Conservation (phyloP, 441 rosid species). For the Macaranga tanarius region DNA sequence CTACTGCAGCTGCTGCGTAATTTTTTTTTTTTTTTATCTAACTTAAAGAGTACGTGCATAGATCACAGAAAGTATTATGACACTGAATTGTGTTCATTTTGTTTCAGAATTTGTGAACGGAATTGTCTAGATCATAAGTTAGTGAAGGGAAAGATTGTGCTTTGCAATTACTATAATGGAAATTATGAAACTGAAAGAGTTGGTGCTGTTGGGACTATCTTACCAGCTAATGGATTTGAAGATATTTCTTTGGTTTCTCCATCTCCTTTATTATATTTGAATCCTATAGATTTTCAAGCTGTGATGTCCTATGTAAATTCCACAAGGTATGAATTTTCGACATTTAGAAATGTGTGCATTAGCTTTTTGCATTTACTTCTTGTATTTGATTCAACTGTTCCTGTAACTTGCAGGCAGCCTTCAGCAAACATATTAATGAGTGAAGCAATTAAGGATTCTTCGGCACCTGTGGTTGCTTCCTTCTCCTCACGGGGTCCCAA, state of each 20-base stretch:
- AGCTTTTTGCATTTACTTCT: not conserved
- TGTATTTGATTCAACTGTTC: not conserved
- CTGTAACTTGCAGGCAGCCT: constrained; percentile 23
- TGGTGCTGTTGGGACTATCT: constrained; percentile 39
- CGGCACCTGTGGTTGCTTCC: constrained; percentile 37
- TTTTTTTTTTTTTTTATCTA: not conserved
- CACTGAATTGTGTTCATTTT: not conserved
- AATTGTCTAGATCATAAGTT: constrained; percentile 28
- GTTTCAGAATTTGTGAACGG: constrained; percentile 21
- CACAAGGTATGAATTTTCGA: constrained; percentile 26
- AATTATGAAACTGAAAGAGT: not conserved
- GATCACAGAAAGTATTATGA: not conserved
- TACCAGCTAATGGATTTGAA: not conserved
- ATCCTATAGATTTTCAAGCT: not conserved
- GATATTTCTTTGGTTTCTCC: constrained; percentile 25
- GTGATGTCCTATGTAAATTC: constrained; percentile 30
- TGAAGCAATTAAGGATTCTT: constrained; percentile 22
- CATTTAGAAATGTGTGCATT: too few relatives aligned
- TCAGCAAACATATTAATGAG: constrained; percentile 28
- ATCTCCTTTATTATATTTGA: constrained; percentile 31
- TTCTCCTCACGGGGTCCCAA: constrained; percentile 65
- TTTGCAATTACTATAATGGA: constrained; percentile 12
- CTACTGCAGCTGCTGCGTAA: constrained; percentile 24
- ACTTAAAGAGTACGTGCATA: not conserved
- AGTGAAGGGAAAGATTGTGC: constrained; percentile 44